phyloP scores from a whole-genome alignment of 2,329 filamentous ascomycete genomes.

The Curvularia lunata region DNA sequence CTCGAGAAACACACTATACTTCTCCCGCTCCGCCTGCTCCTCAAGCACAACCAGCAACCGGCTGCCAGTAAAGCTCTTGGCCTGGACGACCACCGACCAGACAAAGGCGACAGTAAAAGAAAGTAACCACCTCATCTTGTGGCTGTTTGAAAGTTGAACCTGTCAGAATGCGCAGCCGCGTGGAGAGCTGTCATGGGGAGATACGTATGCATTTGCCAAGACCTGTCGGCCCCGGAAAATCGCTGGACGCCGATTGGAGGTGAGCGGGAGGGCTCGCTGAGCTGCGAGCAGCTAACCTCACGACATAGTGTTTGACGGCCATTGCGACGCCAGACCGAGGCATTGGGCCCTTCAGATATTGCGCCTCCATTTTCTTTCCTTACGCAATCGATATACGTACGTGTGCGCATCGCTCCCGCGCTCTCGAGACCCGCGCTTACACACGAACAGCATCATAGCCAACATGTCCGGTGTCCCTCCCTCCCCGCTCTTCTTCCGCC shows the following conservation, averaged over 20 bases:
- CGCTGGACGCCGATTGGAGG: conserved; percentile 28
- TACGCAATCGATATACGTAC: conserved; percentile 5
- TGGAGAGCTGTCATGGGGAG: conserved; percentile 34
- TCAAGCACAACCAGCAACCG: conserved; percentile 87
- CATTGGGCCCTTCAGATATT: conserved; percentile 27
- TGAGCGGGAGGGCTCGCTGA: conserved; percentile 5
- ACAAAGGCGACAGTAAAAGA: conserved; percentile 70
- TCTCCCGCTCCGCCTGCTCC: conserved; percentile 77
- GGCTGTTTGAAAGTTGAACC: conserved; percentile 31
- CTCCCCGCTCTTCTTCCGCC: conserved; percentile 75
- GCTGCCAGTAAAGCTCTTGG: conserved; percentile 78
- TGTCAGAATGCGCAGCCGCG: conserved; percentile 16
- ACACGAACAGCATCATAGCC: conserved; percentile 19
- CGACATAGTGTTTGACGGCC: conserved; percentile 9
- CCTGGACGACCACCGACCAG: conserved; percentile 71
- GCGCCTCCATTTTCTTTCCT: background rate
- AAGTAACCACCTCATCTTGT: conserved; percentile 77
- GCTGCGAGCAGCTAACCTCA: conserved; percentile 18
- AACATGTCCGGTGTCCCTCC: conserved; percentile 63
- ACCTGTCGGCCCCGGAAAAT: conserved; percentile 34
- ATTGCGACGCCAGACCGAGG: conserved; percentile 21
- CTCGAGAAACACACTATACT: conserved; percentile 81
- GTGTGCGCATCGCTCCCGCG: conserved; percentile 1
- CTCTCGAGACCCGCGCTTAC: conserved; percentile 1
- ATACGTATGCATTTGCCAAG: conserved; percentile 50